Conservation (phyloP, 768 basidiomycete genomes). For the Auricularia heimuer region DNA sequence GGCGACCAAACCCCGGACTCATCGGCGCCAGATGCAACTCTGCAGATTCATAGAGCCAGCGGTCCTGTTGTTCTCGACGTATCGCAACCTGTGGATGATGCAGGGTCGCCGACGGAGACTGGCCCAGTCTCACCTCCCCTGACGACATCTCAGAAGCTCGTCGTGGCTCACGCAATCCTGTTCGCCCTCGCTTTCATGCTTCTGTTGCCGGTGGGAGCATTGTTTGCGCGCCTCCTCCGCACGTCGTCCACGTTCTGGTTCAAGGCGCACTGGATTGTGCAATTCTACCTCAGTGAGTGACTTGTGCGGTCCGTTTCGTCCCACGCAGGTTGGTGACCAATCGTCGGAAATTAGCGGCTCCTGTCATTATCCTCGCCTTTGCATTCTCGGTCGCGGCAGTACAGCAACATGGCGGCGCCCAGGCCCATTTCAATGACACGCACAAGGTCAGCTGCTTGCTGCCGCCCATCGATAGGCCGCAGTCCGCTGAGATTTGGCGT, state of each 20-base stretch:
- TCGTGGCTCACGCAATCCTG: constrained; percentile 47
- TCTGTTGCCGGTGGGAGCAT: constrained; percentile 41
- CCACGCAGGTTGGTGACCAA: not conserved
- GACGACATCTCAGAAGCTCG: constrained; percentile 36
- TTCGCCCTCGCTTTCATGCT: constrained; percentile 42
- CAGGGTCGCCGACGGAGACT: constrained; percentile 3
- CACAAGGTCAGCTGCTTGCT: constrained; percentile 33
- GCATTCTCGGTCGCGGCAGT: constrained; percentile 31
- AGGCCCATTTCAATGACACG: constrained; percentile 31
- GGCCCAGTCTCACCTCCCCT: constrained; percentile 23
- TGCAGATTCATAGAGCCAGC: constrained; percentile 29
- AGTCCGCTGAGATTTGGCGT: not conserved
- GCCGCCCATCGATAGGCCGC: not conserved
- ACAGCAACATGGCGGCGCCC: constrained; percentile 24
- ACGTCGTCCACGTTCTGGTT: constrained; percentile 45
- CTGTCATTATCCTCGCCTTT: constrained; percentile 33
- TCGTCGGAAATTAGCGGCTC: constrained; percentile 27
- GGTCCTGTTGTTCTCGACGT: not conserved
- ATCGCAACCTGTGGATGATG: not conserved
- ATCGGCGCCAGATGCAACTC: constrained; percentile 31
- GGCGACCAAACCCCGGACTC: constrained; percentile 39
- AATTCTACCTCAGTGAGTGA: constrained; percentile 37
- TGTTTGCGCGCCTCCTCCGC: constrained; percentile 45
- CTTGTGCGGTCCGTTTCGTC: not conserved
- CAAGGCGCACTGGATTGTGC: constrained; percentile 40